Conservation (phyloP, 2,329 filamentous ascomycete species). For the Passalora sequoiae region DNA sequence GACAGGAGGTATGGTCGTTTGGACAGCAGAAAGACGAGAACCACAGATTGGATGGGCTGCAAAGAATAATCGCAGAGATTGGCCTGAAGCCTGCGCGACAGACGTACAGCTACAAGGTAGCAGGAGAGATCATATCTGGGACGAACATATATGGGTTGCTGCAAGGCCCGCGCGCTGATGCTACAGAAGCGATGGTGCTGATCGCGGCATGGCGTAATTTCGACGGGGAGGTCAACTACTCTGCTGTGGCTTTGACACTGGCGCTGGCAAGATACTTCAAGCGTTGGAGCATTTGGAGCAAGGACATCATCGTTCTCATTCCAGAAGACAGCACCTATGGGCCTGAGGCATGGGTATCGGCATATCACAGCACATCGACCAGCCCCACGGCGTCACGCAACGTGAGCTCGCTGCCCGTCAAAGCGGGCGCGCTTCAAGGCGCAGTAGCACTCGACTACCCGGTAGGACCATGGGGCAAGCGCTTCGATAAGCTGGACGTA, state of each 20-base stretch:
- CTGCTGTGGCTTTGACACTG: conserved; percentile 79
- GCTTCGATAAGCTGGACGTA: conserved; percentile 83
- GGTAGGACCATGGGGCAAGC: conserved; percentile 59
- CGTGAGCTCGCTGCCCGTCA: conserved; percentile 74
- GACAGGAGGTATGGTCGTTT: conserved; percentile 69
- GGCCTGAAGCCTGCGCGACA: conserved; percentile 86
- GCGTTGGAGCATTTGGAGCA: conserved; percentile 96
- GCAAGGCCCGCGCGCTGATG: conserved; percentile 88
- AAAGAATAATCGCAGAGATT: conserved; percentile 67
- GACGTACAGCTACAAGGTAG: conserved; percentile 77
- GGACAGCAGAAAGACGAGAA: conserved; percentile 39
- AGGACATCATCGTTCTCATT: conserved; percentile 91
- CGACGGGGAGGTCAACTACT: conserved; percentile 71
- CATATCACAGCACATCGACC: conserved; percentile 87
- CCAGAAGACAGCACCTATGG: conserved; percentile 84
- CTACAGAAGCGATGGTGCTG: conserved; percentile 92
- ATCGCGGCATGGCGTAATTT: conserved; percentile 85
- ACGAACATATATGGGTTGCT: conserved; percentile 93
- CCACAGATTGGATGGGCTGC: conserved; percentile 51
- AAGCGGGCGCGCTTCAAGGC: conserved; percentile 88
- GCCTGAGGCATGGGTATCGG: conserved; percentile 94
- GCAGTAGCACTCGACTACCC: conserved; percentile 92
- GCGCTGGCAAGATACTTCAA: conserved; percentile 93
- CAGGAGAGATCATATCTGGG: conserved; percentile 67
- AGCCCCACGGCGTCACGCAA: conserved; percentile 44